A percentile compares a stretch with the other conserved stretches of the same genome.
Conservation (phyloP, 805 yeast genomes). For the Candida sithepensis region DNA sequence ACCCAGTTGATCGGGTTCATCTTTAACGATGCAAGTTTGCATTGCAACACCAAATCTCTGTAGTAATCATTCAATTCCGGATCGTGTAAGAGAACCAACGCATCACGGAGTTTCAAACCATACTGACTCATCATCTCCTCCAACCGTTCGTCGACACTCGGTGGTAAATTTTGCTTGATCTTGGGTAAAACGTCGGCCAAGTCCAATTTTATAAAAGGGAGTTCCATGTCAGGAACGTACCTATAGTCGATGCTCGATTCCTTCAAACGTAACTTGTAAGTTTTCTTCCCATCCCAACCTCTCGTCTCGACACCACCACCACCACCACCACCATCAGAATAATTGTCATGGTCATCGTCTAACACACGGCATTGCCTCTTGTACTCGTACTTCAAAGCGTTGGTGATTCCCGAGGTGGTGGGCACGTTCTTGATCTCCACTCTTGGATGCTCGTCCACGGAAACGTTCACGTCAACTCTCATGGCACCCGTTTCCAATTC, state of each 20-base stretch:
- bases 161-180: slow-evolving; percentile 41
- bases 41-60: slow-evolving; percentile 35
- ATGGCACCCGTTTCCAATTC: slow-evolving; percentile 93
- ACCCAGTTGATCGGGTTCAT: slow-evolving; percentile 63
- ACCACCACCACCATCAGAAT: slow-evolving; percentile 11
- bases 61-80: slow-evolving; percentile 51
- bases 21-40: slow-evolving; percentile 37
- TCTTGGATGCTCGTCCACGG: slow-evolving; percentile 65
- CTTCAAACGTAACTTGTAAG: slow-evolving; percentile 67
- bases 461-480: slow-evolving; percentile 92
- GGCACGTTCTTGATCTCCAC: slow-evolving; percentile 90
- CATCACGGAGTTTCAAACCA: slow-evolving; percentile 65
- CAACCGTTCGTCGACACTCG: slow-evolving; percentile 58
- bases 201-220: slow-evolving; percentile 55
- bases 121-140: slow-evolving; percentile 47
- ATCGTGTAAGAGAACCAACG: slow-evolving; percentile 59
- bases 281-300: slow-evolving; percentile 83
- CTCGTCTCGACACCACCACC: slow-evolving; percentile 56
- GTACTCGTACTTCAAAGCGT: slow-evolving; percentile 74
- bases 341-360: no score
- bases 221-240: slow-evolving; percentile 92
- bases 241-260: slow-evolving; percentile 85
- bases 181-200: slow-evolving; percentile 40
- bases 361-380: slow-evolving; percentile 59
- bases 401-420: slow-evolving; percentile 72